A percentile compares a stretch with the other conserved stretches of the same genome.
These are phyloP conservation scores for Amorphotheca resinae DNA, from an alignment of 495 filamentous ascomycete species.

Conservation along the genomic window DNA sequence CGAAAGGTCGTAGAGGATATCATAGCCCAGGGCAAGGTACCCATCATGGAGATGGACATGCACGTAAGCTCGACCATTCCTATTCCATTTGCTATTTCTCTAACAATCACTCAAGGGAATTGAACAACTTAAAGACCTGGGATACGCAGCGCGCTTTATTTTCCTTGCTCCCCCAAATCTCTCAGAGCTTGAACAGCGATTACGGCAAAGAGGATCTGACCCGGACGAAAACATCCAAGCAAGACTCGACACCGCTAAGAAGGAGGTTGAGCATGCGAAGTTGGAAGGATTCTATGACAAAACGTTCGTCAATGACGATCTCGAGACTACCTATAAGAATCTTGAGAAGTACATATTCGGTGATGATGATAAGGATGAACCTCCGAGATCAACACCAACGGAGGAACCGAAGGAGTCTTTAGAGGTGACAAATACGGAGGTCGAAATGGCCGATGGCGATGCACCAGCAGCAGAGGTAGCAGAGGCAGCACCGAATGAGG, in stretches of 20 bases:
- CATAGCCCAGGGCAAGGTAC: constrained; percentile 33
- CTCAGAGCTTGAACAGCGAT: constrained; percentile 41
- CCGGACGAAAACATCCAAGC: constrained; percentile 49
- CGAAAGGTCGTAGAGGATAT: constrained; percentile 31
- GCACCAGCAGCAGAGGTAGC: background rate
- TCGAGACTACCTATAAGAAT: constrained; percentile 49
- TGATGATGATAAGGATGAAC: constrained; percentile 3
- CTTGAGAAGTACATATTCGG: constrained; percentile 19
- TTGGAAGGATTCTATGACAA: constrained; percentile 45
- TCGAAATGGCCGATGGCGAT: constrained; percentile 3
- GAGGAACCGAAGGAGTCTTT: constrained; percentile 2
- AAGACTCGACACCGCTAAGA: constrained; percentile 46
- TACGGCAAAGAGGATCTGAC: constrained; percentile 37
- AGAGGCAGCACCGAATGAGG: background rate
- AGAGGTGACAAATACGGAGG: constrained; percentile 5
- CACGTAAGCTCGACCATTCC: constrained; percentile 21
- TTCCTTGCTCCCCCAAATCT: constrained; percentile 58
- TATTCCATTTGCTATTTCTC: background rate
- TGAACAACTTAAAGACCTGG: constrained; percentile 60
- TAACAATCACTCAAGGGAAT: constrained; percentile 38
- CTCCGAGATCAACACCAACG: background rate
- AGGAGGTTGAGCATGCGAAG: constrained; percentile 52
- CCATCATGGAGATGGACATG: constrained; percentile 45
- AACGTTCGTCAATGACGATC: constrained; percentile 58
- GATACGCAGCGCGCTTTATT: constrained; percentile 57